phyloP scores from a whole-genome alignment of 192 early-diverging fungal species.

The Coemansia guatemalensis region DNA sequence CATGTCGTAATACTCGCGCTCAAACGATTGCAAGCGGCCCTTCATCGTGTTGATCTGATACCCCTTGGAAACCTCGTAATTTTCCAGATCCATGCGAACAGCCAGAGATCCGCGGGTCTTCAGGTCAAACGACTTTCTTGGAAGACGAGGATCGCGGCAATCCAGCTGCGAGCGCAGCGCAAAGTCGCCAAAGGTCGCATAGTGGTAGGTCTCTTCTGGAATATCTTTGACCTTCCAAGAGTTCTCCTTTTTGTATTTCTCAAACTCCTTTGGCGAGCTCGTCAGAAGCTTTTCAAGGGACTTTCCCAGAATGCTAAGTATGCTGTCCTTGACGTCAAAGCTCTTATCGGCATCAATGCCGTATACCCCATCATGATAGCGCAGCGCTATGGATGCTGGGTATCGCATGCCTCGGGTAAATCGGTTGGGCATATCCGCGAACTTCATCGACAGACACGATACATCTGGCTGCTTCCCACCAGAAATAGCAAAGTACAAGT shows the following conservation, averaged over 20 bases:
- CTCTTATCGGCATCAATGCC: constrained; percentile 84
- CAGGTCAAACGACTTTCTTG: constrained; percentile 83
- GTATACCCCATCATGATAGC: constrained; percentile 70
- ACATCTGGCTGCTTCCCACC: constrained; percentile 62
- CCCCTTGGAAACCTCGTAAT: constrained; percentile 66
- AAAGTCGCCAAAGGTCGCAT: constrained; percentile 68
- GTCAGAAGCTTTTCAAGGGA: constrained; percentile 89
- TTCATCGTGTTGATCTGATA: constrained; percentile 67
- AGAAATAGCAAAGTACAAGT: constrained; percentile 75
- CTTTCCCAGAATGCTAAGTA: constrained; percentile 78
- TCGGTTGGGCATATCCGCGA: constrained; percentile 58
- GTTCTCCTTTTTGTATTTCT: constrained; percentile 64
- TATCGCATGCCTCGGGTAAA: constrained; percentile 67
- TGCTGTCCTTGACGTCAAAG: constrained; percentile 65
- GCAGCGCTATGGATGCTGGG: constrained; percentile 70
- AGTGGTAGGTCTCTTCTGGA: constrained; percentile 69
- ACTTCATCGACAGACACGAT: constrained; percentile 60
- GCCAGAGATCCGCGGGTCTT: constrained; percentile 86
- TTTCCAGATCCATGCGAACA: constrained; percentile 75
- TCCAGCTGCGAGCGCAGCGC: constrained; percentile 89
- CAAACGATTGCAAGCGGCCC: constrained; percentile 78
- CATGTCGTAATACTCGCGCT: constrained; percentile 95
- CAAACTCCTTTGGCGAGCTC: constrained; percentile 63
- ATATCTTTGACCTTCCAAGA: constrained; percentile 48
- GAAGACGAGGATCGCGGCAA: constrained; percentile 73